Base-by-base conservation (phyloP, 768 basidiomycete genomes). In the Suillus ampliporus region DNA sequence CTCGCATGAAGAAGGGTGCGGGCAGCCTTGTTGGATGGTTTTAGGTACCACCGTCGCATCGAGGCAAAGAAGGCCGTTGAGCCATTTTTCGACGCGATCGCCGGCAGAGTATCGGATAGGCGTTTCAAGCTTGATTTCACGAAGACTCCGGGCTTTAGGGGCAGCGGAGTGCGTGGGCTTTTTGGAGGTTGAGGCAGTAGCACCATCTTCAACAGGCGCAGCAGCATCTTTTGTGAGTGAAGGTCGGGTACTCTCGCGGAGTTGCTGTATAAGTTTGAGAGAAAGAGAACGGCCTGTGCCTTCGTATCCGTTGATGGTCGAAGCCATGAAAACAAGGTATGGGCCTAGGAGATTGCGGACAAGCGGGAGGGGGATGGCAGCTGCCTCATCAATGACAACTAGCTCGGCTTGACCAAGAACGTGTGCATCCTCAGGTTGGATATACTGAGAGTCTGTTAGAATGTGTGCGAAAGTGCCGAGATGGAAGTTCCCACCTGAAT, bases 271-370 rank as follows among this genome's bases (percentile, higher is more conserved):
- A 61, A 99, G 91, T 77, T 99, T 99, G 64, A 99, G 89, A 52
- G 95, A 97, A 53, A 99, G 87, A 1, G 96, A 98, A 31, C 97
- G 92, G n/a, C 97, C 97, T 0, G 97, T 99, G 31, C 97, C 97
- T 83, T 99, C 97, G 76, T 99, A 99, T 44, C 97, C 97, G 74
- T 98, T 99, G 79, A 99, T 95, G 1, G 97, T 99, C n/a, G 95
- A 97, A 1, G 97, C 94, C 83, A 99, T 90, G 82, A 99, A 99
- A 57, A 99, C 95, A 40, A 99, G 91, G 78, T 99, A 99, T 1
- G 90, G 91, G 0, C 97, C 97, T 60, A 99, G 88, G 65, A 99
- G 91, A 69, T 94, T 94, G 61, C 92, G 89, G 19, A 99, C 97
- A 40, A 99, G 89, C 2, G 97, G 95, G 19, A 99, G 86, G 1